Evolutionary conservation across 768 basidiomycete species (phyloP).

Genomic region (Agrocybe pediades): DNA sequence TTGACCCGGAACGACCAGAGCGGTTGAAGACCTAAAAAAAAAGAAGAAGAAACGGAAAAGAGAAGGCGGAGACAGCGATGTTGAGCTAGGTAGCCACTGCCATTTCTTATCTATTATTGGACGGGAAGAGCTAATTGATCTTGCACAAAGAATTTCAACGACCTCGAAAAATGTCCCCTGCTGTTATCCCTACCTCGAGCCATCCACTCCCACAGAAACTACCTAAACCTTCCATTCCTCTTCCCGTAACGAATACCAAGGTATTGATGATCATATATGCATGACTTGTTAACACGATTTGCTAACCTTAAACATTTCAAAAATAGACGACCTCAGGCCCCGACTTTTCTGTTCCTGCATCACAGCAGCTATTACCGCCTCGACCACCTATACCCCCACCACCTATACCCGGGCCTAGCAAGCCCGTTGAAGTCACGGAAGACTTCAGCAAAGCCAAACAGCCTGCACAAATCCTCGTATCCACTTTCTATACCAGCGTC

Average conservation of each 20-base stretch:
- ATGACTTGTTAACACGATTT: not conserved
- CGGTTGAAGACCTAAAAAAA: conserved; percentile 61
- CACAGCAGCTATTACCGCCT: conserved; percentile 50
- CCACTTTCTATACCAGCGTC: conserved; percentile 84
- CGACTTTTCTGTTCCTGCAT: conserved; percentile 62
- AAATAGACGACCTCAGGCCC: conserved; percentile 40
- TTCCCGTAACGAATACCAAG: conserved; percentile 49
- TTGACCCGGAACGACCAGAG: conserved; percentile 16
- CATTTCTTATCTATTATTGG: not conserved
- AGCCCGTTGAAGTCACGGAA: conserved; percentile 79
- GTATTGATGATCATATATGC: conserved; percentile 29
- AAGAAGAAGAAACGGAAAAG: conserved; percentile 89
- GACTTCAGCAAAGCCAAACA: conserved; percentile 87
- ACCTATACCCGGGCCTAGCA: conserved; percentile 80
- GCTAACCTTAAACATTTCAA: not conserved
- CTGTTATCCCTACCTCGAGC: conserved; percentile 38
- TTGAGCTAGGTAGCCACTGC: conserved; percentile 53
- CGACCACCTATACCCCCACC: conserved; percentile 65
- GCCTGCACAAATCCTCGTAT: conserved; percentile 68
- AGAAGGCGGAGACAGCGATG: conserved; percentile 71
- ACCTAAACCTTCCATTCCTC: conserved; percentile 50
- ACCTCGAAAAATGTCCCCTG: conserved; percentile 62
- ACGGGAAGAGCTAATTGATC: conserved; percentile 2
- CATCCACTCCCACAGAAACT: conserved; percentile 51
- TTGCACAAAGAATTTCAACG: conserved; percentile 47